Percentiles rank a stretch among this genome's conserved stretches.
These are phyloP conservation scores for Plasmodium adleri DNA, from an alignment of 169 alveolate species.

Conservation along the genomic window DNA sequence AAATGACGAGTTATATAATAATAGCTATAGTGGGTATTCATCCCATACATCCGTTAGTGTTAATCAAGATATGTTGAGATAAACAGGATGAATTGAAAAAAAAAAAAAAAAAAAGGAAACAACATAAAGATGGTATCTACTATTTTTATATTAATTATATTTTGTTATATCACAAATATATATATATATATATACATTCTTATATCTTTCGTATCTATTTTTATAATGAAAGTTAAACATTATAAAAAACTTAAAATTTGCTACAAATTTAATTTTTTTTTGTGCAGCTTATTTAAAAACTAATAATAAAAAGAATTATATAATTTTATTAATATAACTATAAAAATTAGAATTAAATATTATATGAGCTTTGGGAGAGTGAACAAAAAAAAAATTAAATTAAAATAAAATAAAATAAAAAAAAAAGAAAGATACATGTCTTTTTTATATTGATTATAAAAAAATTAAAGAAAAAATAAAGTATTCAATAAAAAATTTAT, in stretches of 20 bases:
- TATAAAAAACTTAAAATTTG: no score
- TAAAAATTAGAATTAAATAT: conserved; percentile 21
- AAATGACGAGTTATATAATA: conserved; percentile 35
- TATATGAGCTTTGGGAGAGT: neutral
- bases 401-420: no score
- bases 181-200: no score
- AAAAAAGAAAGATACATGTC: no score
- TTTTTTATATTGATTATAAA: neutral
- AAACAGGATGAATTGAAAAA: neutral
- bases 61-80: neutral
- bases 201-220: no score
- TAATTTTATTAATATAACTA: conserved; percentile 31
- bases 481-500: conserved; percentile 29
- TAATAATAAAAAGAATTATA: conserved; percentile 22
- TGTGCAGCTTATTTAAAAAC: conserved; percentile 21
- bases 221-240: no score
- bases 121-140: no score
- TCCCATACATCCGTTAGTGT: conserved; percentile 68
- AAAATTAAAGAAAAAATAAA: conserved; percentile 30
- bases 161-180: no score
- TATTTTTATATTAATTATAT: no score
- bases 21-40: conserved; percentile 50
- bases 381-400: conserved; percentile 16
- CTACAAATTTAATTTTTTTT: no score
- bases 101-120: no score